Evolutionary conservation across 2,329 filamentous ascomycete species (phyloP), one percentile per base, ranked within the genome.

Genomic region (Arthrobotrys sphaeroides): DNA sequence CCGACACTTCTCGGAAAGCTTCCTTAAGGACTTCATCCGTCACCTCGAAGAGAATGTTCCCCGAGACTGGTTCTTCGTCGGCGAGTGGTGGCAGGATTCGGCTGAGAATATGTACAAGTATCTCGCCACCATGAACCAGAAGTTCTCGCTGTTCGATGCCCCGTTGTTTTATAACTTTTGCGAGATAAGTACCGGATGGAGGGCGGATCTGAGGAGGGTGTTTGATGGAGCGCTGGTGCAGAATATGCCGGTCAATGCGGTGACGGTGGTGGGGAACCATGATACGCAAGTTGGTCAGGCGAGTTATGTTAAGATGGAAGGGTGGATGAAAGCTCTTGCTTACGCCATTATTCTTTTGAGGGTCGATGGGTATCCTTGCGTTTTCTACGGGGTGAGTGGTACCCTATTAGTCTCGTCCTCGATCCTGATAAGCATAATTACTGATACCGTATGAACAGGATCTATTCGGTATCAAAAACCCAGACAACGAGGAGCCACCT

Each of bases 301-400:
- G 0, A 84, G 90, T 45, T 88, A 87, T 79, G 85, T 84, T 79
- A 78, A 79, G 0, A 87, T 93, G 42, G 85, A 88, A 66, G 84
- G 85, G 24, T 89, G 87, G 83, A 91, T 93, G 84, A 91, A 91
- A 81, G 86, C 89, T 0, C 84, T 92, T 13, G 91, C 90, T 10
- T 92, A 93, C 81, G 84, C 89, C 0, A 85, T 93, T 47, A 91
- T 92, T 66, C 86, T 93, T 0, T 87, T 93, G 24, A 86, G 89
- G 10, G 82, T 85, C 57, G 83, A 87, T 33, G 89, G 89, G 13
- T 85, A 88, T 26, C 90, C 90, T 0, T 91, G 88, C 78, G 83
- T 91, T 36, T 92, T 92, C 81, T 92, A 89, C 80, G 89, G 90
- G 22, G 90, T 92, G 79, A 81, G 91, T 0, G 91, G 90, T 81